These are phyloP conservation scores for Cicer pinnatifidum DNA, from an alignment of 306 rosid species.

Conservation along the genomic window DNA sequence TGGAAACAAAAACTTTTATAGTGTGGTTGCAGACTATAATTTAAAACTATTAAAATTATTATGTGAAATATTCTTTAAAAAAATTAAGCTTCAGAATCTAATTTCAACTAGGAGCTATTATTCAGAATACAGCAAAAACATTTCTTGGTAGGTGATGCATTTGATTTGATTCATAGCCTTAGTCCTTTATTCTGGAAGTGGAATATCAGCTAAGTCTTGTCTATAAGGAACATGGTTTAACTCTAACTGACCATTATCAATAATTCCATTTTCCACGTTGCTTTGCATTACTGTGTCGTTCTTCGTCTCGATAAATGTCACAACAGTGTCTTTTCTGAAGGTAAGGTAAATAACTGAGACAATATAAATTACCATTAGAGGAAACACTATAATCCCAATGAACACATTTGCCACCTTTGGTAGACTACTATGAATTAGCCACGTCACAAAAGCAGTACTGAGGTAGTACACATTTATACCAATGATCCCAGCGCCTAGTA, in stretches of 20 bases:
- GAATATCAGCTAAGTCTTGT: constrained; percentile 70
- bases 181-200: constrained; percentile 51
- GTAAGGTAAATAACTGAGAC: constrained; percentile 62
- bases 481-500: constrained; percentile 66
- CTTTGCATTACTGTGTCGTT: constrained; percentile 50
- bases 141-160: constrained; percentile 15
- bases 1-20: too few relatives aligned
- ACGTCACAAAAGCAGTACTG: constrained; percentile 64
- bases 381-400: constrained; percentile 75
- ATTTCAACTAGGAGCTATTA: background rate
- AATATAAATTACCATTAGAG: constrained; percentile 70
- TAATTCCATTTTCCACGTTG: constrained; percentile 59
- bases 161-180: background rate
- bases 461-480: constrained; percentile 84
- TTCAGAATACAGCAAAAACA: background rate
- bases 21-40: too few relatives aligned
- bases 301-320: constrained; percentile 55
- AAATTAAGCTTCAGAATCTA: background rate
- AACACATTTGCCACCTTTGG: constrained; percentile 70
- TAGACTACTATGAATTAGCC: constrained; percentile 70
- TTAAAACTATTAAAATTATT: too few relatives aligned
- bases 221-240: constrained; percentile 55
- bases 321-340: constrained; percentile 66
- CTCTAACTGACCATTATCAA: constrained; percentile 39
- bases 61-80: background rate